phyloP scores from a whole-genome alignment of 2,329 filamentous ascomycete genomes.

The Aspergillus sp. region DNA sequence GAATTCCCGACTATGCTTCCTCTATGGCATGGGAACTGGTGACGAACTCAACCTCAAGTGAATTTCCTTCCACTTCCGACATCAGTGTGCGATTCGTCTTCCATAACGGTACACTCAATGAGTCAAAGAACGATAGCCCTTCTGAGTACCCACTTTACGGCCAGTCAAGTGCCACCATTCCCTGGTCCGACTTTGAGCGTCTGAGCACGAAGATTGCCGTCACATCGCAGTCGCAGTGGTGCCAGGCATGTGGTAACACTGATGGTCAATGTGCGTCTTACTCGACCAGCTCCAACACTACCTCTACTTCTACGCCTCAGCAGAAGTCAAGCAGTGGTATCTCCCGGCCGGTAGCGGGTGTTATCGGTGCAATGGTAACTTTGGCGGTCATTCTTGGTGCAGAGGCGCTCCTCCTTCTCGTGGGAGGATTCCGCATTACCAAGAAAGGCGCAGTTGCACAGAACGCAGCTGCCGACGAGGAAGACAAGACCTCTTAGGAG shows the following conservation, averaged over 20 bases:
- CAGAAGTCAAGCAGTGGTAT: slow-evolving; percentile 50
- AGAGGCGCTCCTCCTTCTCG: slow-evolving; percentile 55
- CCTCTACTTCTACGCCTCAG: slow-evolving; percentile 23
- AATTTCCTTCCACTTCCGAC: slow-evolving; percentile 51
- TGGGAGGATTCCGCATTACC: slow-evolving; percentile 61
- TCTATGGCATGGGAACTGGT: slow-evolving; percentile 77
- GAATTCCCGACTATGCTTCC: slow-evolving; percentile 80
- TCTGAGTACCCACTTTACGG: slow-evolving; percentile 65
- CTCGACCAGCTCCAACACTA: slow-evolving; percentile 28
- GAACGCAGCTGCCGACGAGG: slow-evolving; percentile 17
- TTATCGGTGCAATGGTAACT: slow-evolving; percentile 73
- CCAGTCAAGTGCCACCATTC: slow-evolving; percentile 55
- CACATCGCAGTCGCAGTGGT: slow-evolving; percentile 69
- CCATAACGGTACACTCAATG: slow-evolving; percentile 61
- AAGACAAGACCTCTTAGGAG: slow-evolving; percentile 20
- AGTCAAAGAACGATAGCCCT: slow-evolving; percentile 40
- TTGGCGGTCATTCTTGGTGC: slow-evolving; percentile 63
- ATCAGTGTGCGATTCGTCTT: slow-evolving; percentile 63
- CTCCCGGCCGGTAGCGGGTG: slow-evolving; percentile 73
- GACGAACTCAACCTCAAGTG: slow-evolving; percentile 47
- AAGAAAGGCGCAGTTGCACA: slow-evolving; percentile 48
- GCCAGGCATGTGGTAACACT: slow-evolving; percentile 70
- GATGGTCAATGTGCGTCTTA: slow-evolving; percentile 65
- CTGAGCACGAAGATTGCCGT: slow-evolving; percentile 69
- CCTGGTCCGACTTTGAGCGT: slow-evolving; percentile 68